These are phyloP conservation scores for Hypericum androsaemum DNA, from an alignment of 345 rosid species.

Conservation along the genomic window DNA sequence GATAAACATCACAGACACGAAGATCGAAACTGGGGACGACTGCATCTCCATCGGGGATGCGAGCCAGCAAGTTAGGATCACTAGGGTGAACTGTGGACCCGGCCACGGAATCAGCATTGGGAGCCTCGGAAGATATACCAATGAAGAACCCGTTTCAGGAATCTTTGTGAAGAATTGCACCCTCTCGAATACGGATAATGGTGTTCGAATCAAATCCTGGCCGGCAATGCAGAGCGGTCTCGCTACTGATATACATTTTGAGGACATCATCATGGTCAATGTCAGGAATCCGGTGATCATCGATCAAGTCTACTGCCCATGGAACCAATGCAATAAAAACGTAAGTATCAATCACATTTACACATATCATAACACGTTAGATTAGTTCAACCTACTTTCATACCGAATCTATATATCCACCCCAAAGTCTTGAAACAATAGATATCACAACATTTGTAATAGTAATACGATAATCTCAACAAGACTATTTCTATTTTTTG, in stretches of 20 bases:
- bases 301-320: conserved; percentile 8
- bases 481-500: background rate
- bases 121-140: background rate
- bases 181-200: conserved; percentile 3
- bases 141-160: background rate
- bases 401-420: no score
- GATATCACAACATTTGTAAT: background rate
- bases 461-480: background rate
- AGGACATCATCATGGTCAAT: conserved; percentile 2
- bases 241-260: background rate
- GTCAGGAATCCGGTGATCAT: conserved; percentile 5
- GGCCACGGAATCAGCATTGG: conserved; percentile 12
- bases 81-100: conserved; percentile 5
- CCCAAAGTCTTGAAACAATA: no score
- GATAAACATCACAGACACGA: background rate
- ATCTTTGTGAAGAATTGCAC: conserved; percentile 1
- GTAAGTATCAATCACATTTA: background rate
- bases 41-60: conserved; percentile 7
- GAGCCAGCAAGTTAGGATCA: background rate
- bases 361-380: no score
- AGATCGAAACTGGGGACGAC: conserved; percentile 5
- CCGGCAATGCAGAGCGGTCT: background rate
- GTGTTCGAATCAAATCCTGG: conserved; percentile 9
- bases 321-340: background rate
- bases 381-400: no score